Conservation (phyloP, 106 monocot species). For the Apostasia ramifera region DNA sequence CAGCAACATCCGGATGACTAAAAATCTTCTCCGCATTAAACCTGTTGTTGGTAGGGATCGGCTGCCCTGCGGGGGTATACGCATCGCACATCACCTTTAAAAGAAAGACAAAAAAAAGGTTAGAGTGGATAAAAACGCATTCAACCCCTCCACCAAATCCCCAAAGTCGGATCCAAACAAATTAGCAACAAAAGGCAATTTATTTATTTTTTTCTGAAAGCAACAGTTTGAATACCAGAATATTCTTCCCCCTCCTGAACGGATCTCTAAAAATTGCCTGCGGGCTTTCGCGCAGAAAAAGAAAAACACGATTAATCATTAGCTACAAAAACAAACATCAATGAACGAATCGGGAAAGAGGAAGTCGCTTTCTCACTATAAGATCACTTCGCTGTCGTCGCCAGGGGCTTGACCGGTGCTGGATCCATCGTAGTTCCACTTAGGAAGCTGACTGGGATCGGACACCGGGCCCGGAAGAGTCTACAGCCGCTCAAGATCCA, state of each 20-base stretch:
- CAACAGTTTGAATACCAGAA: conserved; percentile 18
- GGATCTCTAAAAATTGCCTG: conserved; percentile 60
- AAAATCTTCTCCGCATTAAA: conserved; percentile 33
- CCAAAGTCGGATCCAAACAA: neutral
- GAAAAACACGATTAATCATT: neutral
- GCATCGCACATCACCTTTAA: conserved; percentile 37
- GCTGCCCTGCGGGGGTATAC: conserved; percentile 32
- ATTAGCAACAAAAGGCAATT: neutral
- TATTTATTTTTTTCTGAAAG: neutral
- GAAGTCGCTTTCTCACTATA: conserved; percentile 22
- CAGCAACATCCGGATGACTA: conserved; percentile 34
- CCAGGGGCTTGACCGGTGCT: conserved; percentile 55
- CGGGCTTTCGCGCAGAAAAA: conserved; percentile 18
- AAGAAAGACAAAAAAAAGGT: neutral
- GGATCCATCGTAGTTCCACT: conserved; percentile 64
- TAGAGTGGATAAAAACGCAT: neutral
- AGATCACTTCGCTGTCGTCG: conserved; percentile 55
- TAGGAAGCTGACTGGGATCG: conserved; percentile 38
- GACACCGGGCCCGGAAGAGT: conserved; percentile 23
- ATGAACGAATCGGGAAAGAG: neutral
- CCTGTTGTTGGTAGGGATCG: conserved; percentile 41
- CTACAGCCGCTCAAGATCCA: conserved; percentile 4
- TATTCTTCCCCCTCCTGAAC: conserved; percentile 58
- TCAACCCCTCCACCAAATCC: neutral
- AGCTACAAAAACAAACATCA: neutral